A percentile compares a stretch with the other conserved stretches of the same genome.
Conservation (phyloP, 805 yeast genomes). For the Myxozyma geophila region DNA sequence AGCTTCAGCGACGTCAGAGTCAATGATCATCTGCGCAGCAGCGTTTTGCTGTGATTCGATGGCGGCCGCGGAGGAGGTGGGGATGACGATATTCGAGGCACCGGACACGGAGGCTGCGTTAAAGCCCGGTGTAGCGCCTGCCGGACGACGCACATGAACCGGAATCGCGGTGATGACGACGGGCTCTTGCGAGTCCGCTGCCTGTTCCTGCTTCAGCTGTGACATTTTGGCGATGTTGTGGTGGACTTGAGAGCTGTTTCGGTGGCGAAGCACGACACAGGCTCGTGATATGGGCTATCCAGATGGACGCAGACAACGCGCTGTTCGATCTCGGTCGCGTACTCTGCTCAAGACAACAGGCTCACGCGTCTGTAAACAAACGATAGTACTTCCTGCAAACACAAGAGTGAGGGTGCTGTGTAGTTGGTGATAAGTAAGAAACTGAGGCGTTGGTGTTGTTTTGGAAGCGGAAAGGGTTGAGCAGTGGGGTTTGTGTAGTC, state of each 20-base stretch:
- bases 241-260: neutral
- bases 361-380: constrained; percentile 11
- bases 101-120: neutral
- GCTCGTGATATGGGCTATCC: no score
- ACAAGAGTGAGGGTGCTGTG: constrained; percentile 16
- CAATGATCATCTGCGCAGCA: neutral
- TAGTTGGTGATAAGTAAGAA: constrained; percentile 3
- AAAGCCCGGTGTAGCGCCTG: neutral
- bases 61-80: no score
- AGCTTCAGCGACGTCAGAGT: constrained; percentile 16
- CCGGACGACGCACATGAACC: constrained; percentile 19
- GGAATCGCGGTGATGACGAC: constrained; percentile 22
- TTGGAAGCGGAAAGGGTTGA: neutral
- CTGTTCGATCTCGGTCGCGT: neutral
- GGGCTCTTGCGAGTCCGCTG: constrained; percentile 1
- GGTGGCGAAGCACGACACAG: neutral
- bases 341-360: neutral
- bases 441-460: constrained; percentile 5
- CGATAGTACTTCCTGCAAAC: neutral
- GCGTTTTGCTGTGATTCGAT: neutral
- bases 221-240: neutral
- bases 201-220: neutral
- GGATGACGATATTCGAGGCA: neutral
- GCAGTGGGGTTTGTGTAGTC: neutral
- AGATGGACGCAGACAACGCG: no score